phyloP scores from a whole-genome alignment of 2,329 filamentous ascomycete genomes.

The Grosmannia serpens region DNA sequence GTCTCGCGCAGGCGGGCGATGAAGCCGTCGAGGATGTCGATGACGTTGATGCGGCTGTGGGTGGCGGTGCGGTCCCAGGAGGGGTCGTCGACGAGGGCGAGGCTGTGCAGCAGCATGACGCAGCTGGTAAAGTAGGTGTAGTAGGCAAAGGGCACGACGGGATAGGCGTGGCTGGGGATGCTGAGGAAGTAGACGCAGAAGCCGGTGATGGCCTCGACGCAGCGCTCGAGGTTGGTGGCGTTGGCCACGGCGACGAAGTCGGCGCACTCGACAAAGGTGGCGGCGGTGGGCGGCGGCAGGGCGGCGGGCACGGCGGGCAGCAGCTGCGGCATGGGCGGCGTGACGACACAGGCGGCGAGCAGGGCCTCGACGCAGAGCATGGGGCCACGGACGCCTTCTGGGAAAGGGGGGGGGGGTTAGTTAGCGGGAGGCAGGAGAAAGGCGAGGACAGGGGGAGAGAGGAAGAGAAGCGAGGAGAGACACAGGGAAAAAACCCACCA shows the following conservation, averaged over 20 bases:
- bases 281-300: not conserved
- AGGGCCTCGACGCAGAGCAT: constrained; percentile 24
- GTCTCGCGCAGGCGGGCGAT: constrained; percentile 9
- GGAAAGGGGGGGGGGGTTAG: not conserved
- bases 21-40: constrained; percentile 18
- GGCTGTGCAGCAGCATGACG: constrained; percentile 20
- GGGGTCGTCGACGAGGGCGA: constrained; percentile 24
- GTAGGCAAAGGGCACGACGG: constrained; percentile 22
- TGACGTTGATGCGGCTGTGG: constrained; percentile 20
- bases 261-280: not conserved
- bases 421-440: not conserved
- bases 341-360: constrained; percentile 24
- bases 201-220: constrained; percentile 18
- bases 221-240: constrained; percentile 9
- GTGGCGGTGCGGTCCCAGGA: constrained; percentile 25
- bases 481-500: constrained; percentile 8
- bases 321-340: not conserved
- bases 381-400: constrained; percentile 24
- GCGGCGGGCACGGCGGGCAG: not conserved
- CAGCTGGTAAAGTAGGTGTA: constrained; percentile 23
- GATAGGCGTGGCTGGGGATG: constrained; percentile 16
- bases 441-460: not conserved
- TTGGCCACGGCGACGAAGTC: constrained; percentile 8
- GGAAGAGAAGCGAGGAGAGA: not conserved
- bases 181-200: constrained; percentile 23